Evolutionary conservation across 73 alveolate genomes (phyloP).

Genomic region (Uronychia setigera): DNA sequence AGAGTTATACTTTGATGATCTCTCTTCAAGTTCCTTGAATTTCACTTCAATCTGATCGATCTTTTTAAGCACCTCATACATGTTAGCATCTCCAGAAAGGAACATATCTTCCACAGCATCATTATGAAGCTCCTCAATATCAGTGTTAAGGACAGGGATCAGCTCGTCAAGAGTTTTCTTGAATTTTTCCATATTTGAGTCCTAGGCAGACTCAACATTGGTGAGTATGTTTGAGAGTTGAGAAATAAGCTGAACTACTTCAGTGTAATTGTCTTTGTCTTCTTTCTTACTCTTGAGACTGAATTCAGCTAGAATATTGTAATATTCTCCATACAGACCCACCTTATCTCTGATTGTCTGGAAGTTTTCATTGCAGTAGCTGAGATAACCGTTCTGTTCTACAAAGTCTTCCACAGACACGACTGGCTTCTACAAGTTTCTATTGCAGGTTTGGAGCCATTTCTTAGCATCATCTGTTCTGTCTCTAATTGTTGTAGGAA

Average conservation of each 20-base stretch:
- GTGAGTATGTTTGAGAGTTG: slow-evolving; percentile 34
- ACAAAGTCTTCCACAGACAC: slow-evolving; percentile 64
- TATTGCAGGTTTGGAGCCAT: slow-evolving; percentile 45
- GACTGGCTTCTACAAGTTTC: slow-evolving; percentile 45
- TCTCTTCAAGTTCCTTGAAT: slow-evolving; percentile 46
- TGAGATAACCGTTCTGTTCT: slow-evolving; percentile 38
- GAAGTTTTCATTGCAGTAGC: slow-evolving; percentile 57
- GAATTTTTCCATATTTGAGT: slow-evolving; percentile 54
- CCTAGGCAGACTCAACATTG: slow-evolving; percentile 49
- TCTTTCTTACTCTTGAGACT: slow-evolving; percentile 43
- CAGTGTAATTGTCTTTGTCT: slow-evolving; percentile 56
- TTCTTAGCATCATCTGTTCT: slow-evolving; percentile 51
- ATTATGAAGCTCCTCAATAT: slow-evolving; percentile 29
- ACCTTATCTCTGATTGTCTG: slow-evolving; percentile 59
- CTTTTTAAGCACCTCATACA: slow-evolving; percentile 38
- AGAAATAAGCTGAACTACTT: slow-evolving; percentile 49
- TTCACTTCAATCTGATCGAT: slow-evolving; percentile 47
- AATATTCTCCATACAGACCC: slow-evolving; percentile 44
- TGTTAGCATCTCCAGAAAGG: slow-evolving; percentile 56
- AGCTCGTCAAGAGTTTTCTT: slow-evolving; percentile 56
- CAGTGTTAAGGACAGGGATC: slow-evolving; percentile 52
- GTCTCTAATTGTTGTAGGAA: slow-evolving; percentile 39
- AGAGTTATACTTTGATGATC: slow-evolving; percentile 36
- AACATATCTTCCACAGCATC: slow-evolving; percentile 45
- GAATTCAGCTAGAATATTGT: slow-evolving; percentile 47